A percentile compares a stretch with the other conserved stretches of the same genome.
Conservation (phyloP, 805 yeast genomes). For the Dipodascus geniculatus region DNA sequence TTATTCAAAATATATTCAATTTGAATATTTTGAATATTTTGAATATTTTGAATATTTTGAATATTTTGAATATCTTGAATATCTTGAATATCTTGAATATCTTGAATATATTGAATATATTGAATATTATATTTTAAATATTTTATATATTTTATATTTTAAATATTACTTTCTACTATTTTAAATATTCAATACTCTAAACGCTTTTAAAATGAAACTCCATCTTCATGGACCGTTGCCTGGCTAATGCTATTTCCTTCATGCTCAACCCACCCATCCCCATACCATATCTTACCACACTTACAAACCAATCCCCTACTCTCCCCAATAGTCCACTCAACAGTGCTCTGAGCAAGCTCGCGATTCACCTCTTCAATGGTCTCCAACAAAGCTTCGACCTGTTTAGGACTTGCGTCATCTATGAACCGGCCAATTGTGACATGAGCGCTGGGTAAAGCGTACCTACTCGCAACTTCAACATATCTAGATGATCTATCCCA, state of each 20-base stretch:
- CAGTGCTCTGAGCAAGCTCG: conserved; percentile 3
- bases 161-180: no score
- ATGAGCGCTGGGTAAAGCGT: conserved; percentile 15
- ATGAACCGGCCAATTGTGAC: conserved; percentile 16
- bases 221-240: neutral
- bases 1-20: no score
- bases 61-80: no score
- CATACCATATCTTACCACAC: conserved; percentile 9
- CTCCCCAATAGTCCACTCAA: conserved; percentile 3
- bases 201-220: no score
- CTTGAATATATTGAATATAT: no score
- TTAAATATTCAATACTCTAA: no score
- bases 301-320: conserved; percentile 5
- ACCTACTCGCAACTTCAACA: conserved; percentile 11
- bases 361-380: conserved; percentile 11
- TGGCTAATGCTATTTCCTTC: neutral
- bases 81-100: no score
- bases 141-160: no score
- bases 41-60: no score
- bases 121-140: no score
- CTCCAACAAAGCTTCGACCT: conserved; percentile 8
- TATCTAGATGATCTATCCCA: neutral
- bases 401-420: conserved; percentile 4
- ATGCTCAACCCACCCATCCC: conserved; percentile 6
- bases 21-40: no score